Conservation (phyloP, 2,329 filamentous ascomycete genomes). For the Simplicillium sp. region DNA sequence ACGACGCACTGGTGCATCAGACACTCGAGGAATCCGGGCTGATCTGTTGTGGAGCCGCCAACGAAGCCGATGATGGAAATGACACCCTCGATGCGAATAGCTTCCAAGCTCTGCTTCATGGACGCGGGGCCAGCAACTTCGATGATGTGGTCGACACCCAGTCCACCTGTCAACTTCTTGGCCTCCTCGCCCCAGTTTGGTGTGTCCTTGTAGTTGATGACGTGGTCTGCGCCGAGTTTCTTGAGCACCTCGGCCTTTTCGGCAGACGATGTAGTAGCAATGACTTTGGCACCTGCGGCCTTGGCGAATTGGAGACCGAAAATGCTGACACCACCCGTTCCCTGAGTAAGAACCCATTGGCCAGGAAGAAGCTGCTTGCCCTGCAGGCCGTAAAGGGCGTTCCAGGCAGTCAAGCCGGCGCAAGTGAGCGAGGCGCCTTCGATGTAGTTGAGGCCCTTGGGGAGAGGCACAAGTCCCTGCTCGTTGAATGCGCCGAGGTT, state of each 20-base stretch:
- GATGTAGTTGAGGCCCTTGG: slow-evolving; percentile 39
- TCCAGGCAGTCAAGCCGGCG: slow-evolving; percentile 57
- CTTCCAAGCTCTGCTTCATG: slow-evolving; percentile 32
- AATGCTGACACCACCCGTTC: slow-evolving; percentile 60
- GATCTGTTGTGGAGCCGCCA: slow-evolving; percentile 15
- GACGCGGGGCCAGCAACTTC: slow-evolving; percentile 37
- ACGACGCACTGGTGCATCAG: slow-evolving; percentile 26
- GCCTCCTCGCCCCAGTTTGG: slow-evolving; percentile 35
- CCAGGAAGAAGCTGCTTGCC: slow-evolving; percentile 39
- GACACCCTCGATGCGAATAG: slow-evolving; percentile 34
- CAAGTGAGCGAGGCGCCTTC: slow-evolving; percentile 51
- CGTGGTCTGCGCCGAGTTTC: slow-evolving; percentile 37
- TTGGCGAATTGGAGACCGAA: slow-evolving; percentile 53
- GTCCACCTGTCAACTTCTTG: slow-evolving; percentile 30
- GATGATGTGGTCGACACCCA: slow-evolving; percentile 36
- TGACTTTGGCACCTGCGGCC: slow-evolving; percentile 36
- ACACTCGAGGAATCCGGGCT: slow-evolving; percentile 23
- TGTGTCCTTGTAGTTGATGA: slow-evolving; percentile 39
- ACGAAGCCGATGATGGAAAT: slow-evolving; percentile 31
- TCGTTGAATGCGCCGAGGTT: slow-evolving; percentile 60
- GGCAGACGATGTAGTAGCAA: slow-evolving; percentile 36
- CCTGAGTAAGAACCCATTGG: slow-evolving; percentile 54
- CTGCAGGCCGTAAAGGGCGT: slow-evolving; percentile 49
- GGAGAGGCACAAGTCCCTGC: slow-evolving; percentile 55
- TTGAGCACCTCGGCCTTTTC: slow-evolving; percentile 33